Base-by-base conservation (phyloP, 768 basidiomycete genomes). In the Pleurotus sapidus region DNA sequence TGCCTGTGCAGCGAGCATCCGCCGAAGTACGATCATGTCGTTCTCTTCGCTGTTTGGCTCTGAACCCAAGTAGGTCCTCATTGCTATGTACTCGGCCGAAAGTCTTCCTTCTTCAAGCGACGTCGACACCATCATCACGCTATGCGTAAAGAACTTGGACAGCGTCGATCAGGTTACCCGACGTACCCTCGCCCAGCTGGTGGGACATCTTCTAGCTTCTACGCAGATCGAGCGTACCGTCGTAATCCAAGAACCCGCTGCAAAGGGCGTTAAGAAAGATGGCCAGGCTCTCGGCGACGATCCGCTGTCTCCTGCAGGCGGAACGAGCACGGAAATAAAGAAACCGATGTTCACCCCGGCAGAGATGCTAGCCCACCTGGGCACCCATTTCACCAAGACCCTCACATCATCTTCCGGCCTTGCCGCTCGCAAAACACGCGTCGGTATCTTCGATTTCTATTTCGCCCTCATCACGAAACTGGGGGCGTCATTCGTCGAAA, bases 391-490 rank as follows among this genome's bases (percentile, higher is more conserved):
- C 74, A 96, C 93, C 76, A 91, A 88, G 67, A 72, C 83, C 1
- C 77, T 83, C 38, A 64, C 82, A 0, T 78, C 88, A 1, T 40
- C 51, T 2, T 54, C 51, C 7, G 23, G 34, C 14, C 24, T 43
- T 3, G 17, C 51, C 18, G 51, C 51, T 42, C 84, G 90, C 39
- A 87, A 87, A 70, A 83, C 83, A 2, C 84, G 91, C 18, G 87
- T 93, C 34, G 94, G 93, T 5, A 82, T 98, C 20, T 88, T 97
- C 66, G 93, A 97, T 61, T 87, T 93, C 63, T 97, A 98, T 65
- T 80, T 86, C 4, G 84, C 90, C 0, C 70, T 96, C 2, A 78
- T 98, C 61, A 82, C 79, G 3, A 78, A 81, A 8, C 84, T 98
- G 7, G 96, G 95, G 0, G 60, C 87, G 2, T 65, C 72, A 1